Evolutionary conservation across 2,329 filamentous ascomycete species (phyloP).

Genomic region (Graphium sp.): DNA sequence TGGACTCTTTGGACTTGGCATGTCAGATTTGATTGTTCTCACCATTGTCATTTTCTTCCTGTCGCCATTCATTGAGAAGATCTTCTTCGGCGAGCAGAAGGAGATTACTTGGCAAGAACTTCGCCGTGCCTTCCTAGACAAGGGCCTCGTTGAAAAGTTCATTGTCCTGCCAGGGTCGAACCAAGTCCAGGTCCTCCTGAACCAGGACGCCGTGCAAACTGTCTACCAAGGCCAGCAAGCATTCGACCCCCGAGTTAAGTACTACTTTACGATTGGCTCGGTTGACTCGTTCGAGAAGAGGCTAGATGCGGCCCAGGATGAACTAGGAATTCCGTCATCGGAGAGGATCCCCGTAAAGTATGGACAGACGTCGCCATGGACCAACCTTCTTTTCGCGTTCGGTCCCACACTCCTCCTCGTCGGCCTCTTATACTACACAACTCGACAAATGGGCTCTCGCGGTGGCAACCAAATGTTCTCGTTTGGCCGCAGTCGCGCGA

Average conservation of each 20-base stretch:
- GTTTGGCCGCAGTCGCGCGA: slow-evolving; percentile 89
- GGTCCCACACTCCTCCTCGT: slow-evolving; percentile 79
- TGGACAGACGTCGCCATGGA: slow-evolving; percentile 52
- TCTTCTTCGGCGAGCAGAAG: slow-evolving; percentile 22
- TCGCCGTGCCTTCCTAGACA: slow-evolving; percentile 81
- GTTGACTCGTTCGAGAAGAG: slow-evolving; percentile 83
- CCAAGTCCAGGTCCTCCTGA: slow-evolving; percentile 63
- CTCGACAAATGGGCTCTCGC: slow-evolving; percentile 54
- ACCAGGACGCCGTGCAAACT: slow-evolving; percentile 53
- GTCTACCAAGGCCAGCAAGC: slow-evolving; percentile 61
- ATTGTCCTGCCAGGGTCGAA: slow-evolving; percentile 57
- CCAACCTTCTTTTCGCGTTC: slow-evolving; percentile 57
- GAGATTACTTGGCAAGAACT: slow-evolving; percentile 99
- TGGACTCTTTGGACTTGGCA: slow-evolving; percentile 18
- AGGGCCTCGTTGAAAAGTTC: slow-evolving; percentile 87
- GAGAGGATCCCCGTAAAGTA: slow-evolving; percentile 92
- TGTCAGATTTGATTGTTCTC: slow-evolving; percentile 40
- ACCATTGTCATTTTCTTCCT: slow-evolving; percentile 21
- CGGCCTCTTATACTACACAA: slow-evolving; percentile 65
- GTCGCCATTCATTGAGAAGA: slow-evolving; percentile 20
- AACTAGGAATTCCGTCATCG: slow-evolving; percentile 69
- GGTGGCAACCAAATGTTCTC: slow-evolving; percentile 74
- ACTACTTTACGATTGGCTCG: slow-evolving; percentile 92
- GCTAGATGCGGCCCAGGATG: slow-evolving; percentile 73
- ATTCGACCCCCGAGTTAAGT: slow-evolving; percentile 51